Evolutionary conservation across 305 asterid species (phyloP).

Genomic region (Ajuga reptans): DNA sequence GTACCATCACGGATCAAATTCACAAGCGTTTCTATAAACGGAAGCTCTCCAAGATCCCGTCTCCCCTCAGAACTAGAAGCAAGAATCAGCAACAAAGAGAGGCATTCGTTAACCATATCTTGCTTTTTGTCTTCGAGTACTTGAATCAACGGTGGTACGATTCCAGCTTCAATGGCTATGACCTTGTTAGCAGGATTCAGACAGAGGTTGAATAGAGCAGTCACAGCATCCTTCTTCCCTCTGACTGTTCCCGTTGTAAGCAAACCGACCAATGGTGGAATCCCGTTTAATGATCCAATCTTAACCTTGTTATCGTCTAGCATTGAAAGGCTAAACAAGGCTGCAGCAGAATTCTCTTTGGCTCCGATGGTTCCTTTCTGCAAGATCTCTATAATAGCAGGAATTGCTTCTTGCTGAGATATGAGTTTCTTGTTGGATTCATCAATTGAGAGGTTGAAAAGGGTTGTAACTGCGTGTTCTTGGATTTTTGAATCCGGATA

Average conservation of each 20-base stretch:
- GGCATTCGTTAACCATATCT: conserved; percentile 65
- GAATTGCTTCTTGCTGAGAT: conserved; percentile 52
- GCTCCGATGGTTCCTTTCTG: conserved; percentile 54
- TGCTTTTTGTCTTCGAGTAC: conserved; percentile 43
- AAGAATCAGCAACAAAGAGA: conserved; percentile 48
- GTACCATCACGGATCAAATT: conserved; percentile 47
- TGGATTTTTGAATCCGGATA: conserved; percentile 75
- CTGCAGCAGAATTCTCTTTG: conserved; percentile 81
- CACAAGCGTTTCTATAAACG: conserved; percentile 53
- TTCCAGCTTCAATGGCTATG: conserved; percentile 59
- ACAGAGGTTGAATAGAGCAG: conserved; percentile 68
- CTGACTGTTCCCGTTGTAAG: conserved; percentile 53
- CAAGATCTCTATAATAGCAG: conserved; percentile 56
- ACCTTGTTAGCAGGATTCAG: conserved; percentile 49
- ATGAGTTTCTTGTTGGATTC: conserved; percentile 69
- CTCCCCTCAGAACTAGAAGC: conserved; percentile 52
- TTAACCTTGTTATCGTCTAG: conserved; percentile 65
- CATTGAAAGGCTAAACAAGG: conserved; percentile 79
- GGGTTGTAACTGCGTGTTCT: conserved; percentile 78
- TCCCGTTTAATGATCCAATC: conserved; percentile 58
- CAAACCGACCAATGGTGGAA: conserved; percentile 55
- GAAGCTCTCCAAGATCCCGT: conserved; percentile 56
- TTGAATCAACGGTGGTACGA: conserved; percentile 40
- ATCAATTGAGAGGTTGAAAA: conserved; percentile 73
- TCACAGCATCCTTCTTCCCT: conserved; percentile 76